Percentiles rank a stretch among this genome's conserved stretches.
These are phyloP conservation scores for Podaxis carcinomalis DNA, from an alignment of 768 basidiomycete genomes.

Conservation along the genomic window DNA sequence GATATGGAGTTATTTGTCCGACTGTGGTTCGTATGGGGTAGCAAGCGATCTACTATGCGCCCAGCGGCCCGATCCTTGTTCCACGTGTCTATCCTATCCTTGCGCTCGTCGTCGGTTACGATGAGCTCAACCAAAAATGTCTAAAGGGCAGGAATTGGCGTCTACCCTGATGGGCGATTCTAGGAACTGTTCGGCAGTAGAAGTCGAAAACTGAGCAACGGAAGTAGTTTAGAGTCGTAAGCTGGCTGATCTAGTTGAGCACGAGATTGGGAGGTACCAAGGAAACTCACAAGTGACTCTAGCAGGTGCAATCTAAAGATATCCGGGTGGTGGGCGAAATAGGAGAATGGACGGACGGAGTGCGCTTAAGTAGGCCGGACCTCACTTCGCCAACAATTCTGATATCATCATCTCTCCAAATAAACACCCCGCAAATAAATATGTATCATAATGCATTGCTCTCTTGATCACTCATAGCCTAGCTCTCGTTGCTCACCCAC, in stretches of 20 bases:
- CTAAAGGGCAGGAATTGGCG: neutral
- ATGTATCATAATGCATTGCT: neutral
- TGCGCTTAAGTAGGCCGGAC: neutral
- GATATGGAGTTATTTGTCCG: constrained; percentile 4
- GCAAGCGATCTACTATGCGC: neutral
- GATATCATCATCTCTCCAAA: neutral
- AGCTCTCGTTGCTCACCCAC: neutral
- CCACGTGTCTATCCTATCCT: neutral
- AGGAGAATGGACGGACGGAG: neutral
- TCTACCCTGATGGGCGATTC: neutral
- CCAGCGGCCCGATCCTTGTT: constrained; percentile 1
- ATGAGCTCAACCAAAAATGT: neutral
- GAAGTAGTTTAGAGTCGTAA: neutral
- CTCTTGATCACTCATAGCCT: neutral
- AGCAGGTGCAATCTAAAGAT: neutral
- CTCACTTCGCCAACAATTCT: neutral
- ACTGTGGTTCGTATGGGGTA: neutral
- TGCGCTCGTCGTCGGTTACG: constrained; percentile 1
- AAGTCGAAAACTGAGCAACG: neutral
- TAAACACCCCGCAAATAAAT: neutral
- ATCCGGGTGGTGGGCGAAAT: neutral
- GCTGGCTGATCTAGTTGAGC: too few relatives aligned
- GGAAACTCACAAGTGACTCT: neutral
- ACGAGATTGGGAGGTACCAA: neutral
- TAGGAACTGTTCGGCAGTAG: neutral